phyloP scores from a whole-genome alignment of 371 early-diverging fungal genomes.

The Zancudomyces culisetae region DNA sequence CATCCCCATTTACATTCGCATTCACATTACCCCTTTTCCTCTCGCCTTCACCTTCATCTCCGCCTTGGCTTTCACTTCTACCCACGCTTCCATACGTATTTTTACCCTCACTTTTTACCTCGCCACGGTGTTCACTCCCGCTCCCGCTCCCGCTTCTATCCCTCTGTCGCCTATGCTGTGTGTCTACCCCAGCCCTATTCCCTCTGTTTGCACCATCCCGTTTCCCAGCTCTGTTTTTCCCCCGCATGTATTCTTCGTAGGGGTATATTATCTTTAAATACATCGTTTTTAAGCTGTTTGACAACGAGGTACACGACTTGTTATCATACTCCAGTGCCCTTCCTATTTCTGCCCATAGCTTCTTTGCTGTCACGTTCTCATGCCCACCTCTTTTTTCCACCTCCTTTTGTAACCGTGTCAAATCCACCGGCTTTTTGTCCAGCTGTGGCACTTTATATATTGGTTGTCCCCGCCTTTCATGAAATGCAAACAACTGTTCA shows the following conservation, averaged over 20 bases:
- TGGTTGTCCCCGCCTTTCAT: slow-evolving; percentile 53
- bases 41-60: neutral
- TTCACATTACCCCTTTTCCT: neutral
- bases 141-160: too few relatives aligned
- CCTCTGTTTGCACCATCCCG: neutral
- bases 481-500: slow-evolving; percentile 76
- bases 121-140: too few relatives aligned
- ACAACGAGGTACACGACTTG: slow-evolving; percentile 59
- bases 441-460: slow-evolving; percentile 59
- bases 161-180: too few relatives aligned
- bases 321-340: slow-evolving; percentile 51
- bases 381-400: slow-evolving; percentile 64
- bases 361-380: slow-evolving; percentile 50
- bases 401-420: slow-evolving; percentile 61
- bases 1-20: neutral
- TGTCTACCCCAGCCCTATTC: too few relatives aligned
- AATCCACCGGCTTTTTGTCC: slow-evolving; percentile 66
- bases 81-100: neutral
- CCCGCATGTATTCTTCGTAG: slow-evolving; percentile 56
- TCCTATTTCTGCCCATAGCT: slow-evolving; percentile 81
- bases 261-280: slow-evolving; percentile 65
- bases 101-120: neutral
- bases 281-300: slow-evolving; percentile 59
- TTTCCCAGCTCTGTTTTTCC: neutral
- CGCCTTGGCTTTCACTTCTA: neutral